Percentiles rank a stretch among this genome's conserved stretches.
phyloP scores from a whole-genome alignment of 2,329 filamentous ascomycete genomes.

The Tolypocladium pustulatum region DNA sequence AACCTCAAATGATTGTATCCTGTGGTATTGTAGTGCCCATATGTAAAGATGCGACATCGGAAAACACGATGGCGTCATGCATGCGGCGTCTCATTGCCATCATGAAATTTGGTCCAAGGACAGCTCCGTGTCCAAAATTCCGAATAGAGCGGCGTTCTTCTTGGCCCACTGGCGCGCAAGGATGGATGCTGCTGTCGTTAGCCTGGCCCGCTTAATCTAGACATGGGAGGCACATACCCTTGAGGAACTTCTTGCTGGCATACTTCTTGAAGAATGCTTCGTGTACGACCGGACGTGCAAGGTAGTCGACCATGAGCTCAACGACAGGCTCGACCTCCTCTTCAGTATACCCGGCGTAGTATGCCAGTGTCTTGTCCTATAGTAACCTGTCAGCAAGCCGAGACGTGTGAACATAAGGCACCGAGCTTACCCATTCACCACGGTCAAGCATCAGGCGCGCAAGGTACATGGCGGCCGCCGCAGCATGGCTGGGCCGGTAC shows the following conservation, averaged over 20 bases:
- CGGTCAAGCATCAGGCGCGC: conserved; percentile 82
- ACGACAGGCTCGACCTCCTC: conserved; percentile 89
- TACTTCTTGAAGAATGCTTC: conserved; percentile 99
- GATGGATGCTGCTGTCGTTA: conserved; percentile 59
- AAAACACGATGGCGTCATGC: conserved; percentile 1
- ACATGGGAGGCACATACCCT: conserved; percentile 54
- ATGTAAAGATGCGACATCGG: conserved; percentile 6
- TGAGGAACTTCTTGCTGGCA: conserved; percentile 97
- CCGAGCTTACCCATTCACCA: conserved; percentile 71
- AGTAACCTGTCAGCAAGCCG: conserved; percentile 15
- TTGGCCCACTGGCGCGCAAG: conserved; percentile 90
- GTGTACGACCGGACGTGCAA: conserved; percentile 79
- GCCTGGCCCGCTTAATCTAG: conserved; percentile 7
- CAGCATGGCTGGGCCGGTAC: conserved; percentile 80
- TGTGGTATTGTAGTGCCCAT: conserved; percentile 2
- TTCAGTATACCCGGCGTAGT: conserved; percentile 90
- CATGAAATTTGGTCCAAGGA: conserved; percentile 37
- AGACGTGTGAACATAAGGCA: not conserved
- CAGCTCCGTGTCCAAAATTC: conserved; percentile 38
- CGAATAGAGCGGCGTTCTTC: conserved; percentile 53
- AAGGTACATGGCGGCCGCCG: conserved; percentile 90
- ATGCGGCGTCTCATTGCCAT: conserved; percentile 8
- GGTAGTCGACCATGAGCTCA: conserved; percentile 91
- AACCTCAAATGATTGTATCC: conserved; percentile 18
- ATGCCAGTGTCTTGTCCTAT: conserved; percentile 71